Percentiles rank a stretch among this genome's conserved stretches.
Conservation (phyloP, 192 early-diverging fungal species). For the Coemansia sp. region DNA sequence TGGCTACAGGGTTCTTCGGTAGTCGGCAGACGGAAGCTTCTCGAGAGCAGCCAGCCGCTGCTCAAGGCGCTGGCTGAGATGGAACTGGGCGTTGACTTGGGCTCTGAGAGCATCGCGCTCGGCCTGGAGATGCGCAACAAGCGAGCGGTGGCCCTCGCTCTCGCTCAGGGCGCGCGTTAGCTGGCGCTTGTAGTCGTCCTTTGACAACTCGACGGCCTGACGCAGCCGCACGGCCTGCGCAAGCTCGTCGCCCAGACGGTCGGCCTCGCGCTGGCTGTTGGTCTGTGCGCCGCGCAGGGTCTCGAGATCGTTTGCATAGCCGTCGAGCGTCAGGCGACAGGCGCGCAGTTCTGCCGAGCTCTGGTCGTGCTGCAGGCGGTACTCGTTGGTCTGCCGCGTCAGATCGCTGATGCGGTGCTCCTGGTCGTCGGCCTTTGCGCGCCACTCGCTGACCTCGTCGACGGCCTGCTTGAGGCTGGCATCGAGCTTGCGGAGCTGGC, state of each 20-base stretch:
- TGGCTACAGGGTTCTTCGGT: slow-evolving; percentile 5
- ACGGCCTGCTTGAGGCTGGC: slow-evolving; percentile 41
- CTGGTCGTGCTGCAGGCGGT: slow-evolving; percentile 34
- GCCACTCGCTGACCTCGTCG: slow-evolving; percentile 34
- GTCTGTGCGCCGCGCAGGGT: slow-evolving; percentile 25
- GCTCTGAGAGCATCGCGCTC: slow-evolving; percentile 43
- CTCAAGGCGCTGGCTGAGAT: slow-evolving; percentile 50
- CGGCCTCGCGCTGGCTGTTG: slow-evolving; percentile 18
- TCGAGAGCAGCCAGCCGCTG: slow-evolving; percentile 24
- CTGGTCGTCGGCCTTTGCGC: slow-evolving; percentile 35
- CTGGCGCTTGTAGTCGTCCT: slow-evolving; percentile 54
- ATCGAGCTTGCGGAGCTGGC: slow-evolving; percentile 42
- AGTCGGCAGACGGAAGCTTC: background rate
- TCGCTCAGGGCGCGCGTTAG: slow-evolving; percentile 39
- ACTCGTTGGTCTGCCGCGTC: slow-evolving; percentile 26
- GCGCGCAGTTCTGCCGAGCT: slow-evolving; percentile 23
- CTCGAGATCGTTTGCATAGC: slow-evolving; percentile 22
- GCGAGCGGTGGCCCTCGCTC: slow-evolving; percentile 29
- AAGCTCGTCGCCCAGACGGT: slow-evolving; percentile 25
- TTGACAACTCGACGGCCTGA: slow-evolving; percentile 46
- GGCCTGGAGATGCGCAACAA: slow-evolving; percentile 39
- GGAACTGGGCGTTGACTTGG: slow-evolving; percentile 53
- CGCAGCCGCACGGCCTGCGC: slow-evolving; percentile 28
- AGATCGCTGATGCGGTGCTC: slow-evolving; percentile 31
- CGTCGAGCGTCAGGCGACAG: slow-evolving; percentile 28